Percentiles rank a stretch among this genome's conserved stretches.
These are phyloP conservation scores for Aspergillus sclerotialis DNA, from an alignment of 2,329 filamentous ascomycete species.

Conservation along the genomic window DNA sequence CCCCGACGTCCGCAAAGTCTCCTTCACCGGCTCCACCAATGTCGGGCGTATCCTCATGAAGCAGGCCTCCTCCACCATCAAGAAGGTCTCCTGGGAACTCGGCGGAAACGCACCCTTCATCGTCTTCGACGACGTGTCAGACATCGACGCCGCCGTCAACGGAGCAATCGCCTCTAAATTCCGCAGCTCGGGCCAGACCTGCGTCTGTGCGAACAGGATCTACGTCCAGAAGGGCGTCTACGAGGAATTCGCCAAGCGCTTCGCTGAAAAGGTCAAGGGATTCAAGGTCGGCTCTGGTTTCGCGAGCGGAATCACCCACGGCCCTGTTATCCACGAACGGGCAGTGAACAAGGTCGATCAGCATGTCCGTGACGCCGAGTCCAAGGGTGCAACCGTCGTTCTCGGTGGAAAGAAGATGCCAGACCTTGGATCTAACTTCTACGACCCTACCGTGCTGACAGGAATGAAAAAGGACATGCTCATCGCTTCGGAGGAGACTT, in stretches of 20 bases:
- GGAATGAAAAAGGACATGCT: constrained; percentile 82
- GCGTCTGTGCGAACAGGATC: constrained; percentile 66
- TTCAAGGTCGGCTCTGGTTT: constrained; percentile 44
- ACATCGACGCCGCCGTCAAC: constrained; percentile 74
- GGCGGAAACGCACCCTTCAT: constrained; percentile 96
- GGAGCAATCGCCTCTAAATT: constrained; percentile 87
- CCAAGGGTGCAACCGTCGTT: constrained; percentile 69
- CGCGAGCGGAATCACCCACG: constrained; percentile 40
- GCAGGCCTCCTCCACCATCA: constrained; percentile 74
- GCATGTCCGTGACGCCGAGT: constrained; percentile 71
- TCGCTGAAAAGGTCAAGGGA: constrained; percentile 46
- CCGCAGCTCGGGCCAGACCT: constrained; percentile 90
- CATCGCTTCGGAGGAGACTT: constrained; percentile 83
- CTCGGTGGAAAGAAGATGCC: constrained; percentile 67
- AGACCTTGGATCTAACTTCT: constrained; percentile 78
- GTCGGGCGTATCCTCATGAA: constrained; percentile 77
- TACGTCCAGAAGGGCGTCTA: constrained; percentile 48
- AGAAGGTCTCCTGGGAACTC: constrained; percentile 84
- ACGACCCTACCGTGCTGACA: constrained; percentile 79
- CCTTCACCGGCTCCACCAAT: constrained; percentile 74
- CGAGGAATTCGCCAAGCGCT: constrained; percentile 48
- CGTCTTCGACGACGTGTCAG: constrained; percentile 83
- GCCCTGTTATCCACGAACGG: constrained; percentile 63
- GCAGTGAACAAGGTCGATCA: constrained; percentile 71
- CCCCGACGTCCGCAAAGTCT: constrained; percentile 76